Percentiles rank a stretch among this genome's conserved stretches.
These are phyloP conservation scores for Tolypocladium pustulatum DNA, from an alignment of 2,329 filamentous ascomycete species.

Conservation along the genomic window DNA sequence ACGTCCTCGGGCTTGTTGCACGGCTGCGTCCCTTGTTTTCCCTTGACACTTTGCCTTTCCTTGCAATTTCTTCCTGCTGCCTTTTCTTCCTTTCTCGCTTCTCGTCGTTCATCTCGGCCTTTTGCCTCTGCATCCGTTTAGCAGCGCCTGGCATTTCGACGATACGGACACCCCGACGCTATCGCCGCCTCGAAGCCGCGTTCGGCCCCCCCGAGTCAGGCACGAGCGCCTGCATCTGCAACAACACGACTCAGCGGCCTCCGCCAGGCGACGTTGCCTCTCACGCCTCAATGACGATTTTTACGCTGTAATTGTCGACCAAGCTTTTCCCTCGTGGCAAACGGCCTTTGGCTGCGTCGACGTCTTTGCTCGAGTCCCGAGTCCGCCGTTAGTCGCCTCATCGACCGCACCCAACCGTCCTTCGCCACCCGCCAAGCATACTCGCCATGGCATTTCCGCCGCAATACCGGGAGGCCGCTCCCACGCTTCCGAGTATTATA, in stretches of 20 bases:
- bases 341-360: neutral
- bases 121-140: neutral
- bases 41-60: neutral
- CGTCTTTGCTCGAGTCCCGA: neutral
- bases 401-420: neutral
- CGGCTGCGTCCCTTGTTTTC: neutral
- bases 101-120: neutral
- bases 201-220: conserved; percentile 11
- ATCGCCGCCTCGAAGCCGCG: conserved; percentile 14
- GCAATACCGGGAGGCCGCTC: conserved; percentile 22
- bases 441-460: conserved; percentile 25
- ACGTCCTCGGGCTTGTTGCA: neutral
- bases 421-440: neutral
- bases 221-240: conserved; percentile 1
- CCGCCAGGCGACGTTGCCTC: neutral
- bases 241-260: neutral
- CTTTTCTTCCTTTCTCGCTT: neutral
- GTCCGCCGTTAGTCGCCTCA: neutral
- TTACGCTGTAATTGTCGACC: neutral
- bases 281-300: neutral
- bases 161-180: conserved; percentile 14
- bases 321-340: neutral
- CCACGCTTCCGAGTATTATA: conserved; percentile 26
- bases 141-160: neutral
- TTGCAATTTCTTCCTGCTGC: too few species aligned